Percentiles rank a stretch among this genome's conserved stretches.
phyloP scores from a whole-genome alignment of 129 eudicot species.

The Logfia minima region DNA sequence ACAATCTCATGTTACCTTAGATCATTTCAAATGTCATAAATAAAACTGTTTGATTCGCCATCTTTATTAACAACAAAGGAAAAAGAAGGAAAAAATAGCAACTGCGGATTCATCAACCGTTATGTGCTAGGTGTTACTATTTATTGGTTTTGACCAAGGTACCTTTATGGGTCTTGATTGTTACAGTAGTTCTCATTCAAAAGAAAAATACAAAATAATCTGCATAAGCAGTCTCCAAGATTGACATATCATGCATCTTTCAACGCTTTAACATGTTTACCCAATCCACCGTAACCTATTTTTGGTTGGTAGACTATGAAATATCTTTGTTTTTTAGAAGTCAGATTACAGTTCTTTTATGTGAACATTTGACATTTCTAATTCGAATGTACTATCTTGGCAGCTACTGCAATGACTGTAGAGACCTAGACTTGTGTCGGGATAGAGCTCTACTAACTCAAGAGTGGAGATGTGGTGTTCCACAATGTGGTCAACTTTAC shows the following conservation, averaged over 20 bases:
- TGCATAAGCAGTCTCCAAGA: too few relatives aligned
- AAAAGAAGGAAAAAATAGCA: background rate
- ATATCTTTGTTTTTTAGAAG: background rate
- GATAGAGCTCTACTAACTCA: constrained; percentile 63
- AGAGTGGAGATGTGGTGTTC: constrained; percentile 84
- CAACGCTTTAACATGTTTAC: background rate
- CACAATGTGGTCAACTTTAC: constrained; percentile 94
- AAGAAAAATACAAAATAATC: too few relatives aligned
- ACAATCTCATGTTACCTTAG: background rate
- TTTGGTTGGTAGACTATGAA: too few relatives aligned
- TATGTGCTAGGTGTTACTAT: background rate
- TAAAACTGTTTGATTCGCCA: background rate
- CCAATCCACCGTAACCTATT: too few relatives aligned
- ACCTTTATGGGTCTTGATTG: background rate
- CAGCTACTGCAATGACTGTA: constrained; percentile 95
- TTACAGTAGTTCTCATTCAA: too few relatives aligned
- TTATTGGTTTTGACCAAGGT: too few relatives aligned
- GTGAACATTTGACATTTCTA: background rate
- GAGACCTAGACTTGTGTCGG: constrained; percentile 81
- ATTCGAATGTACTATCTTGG: constrained; percentile 9
- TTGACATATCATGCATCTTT: too few relatives aligned
- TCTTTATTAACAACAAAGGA: background rate
- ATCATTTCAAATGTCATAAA: background rate
- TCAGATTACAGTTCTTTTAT: background rate
- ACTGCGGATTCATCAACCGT: background rate